Conservation (phyloP, 129 eudicot genomes). For the Logfia minima region DNA sequence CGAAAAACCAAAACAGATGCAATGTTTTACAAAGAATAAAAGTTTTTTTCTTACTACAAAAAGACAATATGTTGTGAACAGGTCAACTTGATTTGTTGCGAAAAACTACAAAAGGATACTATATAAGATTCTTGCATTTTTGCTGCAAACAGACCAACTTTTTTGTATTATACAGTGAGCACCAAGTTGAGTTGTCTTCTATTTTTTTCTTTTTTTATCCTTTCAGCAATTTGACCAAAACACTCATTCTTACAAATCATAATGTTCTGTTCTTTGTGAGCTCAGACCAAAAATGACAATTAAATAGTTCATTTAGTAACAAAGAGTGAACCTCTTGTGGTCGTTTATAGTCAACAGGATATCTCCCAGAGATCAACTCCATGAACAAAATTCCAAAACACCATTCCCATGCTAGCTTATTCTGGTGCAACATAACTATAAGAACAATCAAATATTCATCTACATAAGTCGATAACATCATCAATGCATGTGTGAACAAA, state of each 20-base stretch:
- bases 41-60: neutral
- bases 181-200: neutral
- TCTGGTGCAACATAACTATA: conserved; percentile 73
- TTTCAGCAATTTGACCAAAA: neutral
- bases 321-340: conserved; percentile 54
- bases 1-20: no score
- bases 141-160: no score
- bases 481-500: conserved; percentile 20
- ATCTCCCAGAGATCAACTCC: conserved; percentile 64
- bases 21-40: no score
- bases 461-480: neutral
- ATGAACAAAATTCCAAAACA: conserved; percentile 63
- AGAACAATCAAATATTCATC: conserved; percentile 4
- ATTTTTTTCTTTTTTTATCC: neutral
- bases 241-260: conserved; percentile 4
- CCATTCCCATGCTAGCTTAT: conserved; percentile 74
- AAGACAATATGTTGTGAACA: neutral
- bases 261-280: neutral
- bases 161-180: neutral
- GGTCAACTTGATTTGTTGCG: conserved; percentile 2
- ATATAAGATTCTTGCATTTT: neutral
- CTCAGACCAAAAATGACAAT: neutral
- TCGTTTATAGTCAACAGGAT: conserved; percentile 57
- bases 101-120: neutral
- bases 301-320: neutral